Base-by-base conservation (phyloP, 2,329 filamentous ascomycete genomes). In the Cladosporium sp. region DNA sequence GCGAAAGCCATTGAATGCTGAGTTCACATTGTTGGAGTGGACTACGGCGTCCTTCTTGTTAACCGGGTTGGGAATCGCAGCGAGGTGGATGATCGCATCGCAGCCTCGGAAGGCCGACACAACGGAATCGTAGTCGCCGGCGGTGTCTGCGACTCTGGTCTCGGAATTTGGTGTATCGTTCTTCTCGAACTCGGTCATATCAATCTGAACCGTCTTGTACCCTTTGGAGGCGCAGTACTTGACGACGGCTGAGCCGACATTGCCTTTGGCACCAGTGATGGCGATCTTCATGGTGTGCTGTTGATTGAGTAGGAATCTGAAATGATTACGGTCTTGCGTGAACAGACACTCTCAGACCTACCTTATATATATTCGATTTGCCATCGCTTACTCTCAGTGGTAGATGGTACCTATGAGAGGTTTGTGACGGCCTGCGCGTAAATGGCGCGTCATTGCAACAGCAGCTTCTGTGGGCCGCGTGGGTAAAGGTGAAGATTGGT, bases 1-100 rank as follows among this genome's bases (percentile, higher is more conserved):
- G 18, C 74, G 75, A 43, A 79, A 76, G n/a, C 77, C 76, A 48
- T 79, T 80, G 70, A 79, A 79, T 0, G 77, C 76, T 0, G 72
- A 69, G 63, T 73, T 74, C 56, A 78, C 76, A 65, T 79, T 79
- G 71, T 78, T 79, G 65, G 70, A 72, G 68, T 78, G 77, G 0
- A 79, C 76, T 28, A 69, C 46, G 57, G 67, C 70, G 62, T 79
- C 75, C 1, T 69, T 63, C 30, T 75, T 77, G 46, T 71, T 72
- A 1, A 77, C 69, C 3, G 77, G 76, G 64, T 78, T 72, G 2
- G 77, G 77, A 28, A 78, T 75, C 3, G 77, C 75, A 2, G 77
- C 77, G 1, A 79, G 75, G 60, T 79, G 77, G 53, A 79, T 78
- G 25, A 79, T 59, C 10, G 76, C 77, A 49, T 79, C 77, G 67